phyloP scores from a whole-genome alignment of 345 rosid species.

The Ceriops tagal region DNA sequence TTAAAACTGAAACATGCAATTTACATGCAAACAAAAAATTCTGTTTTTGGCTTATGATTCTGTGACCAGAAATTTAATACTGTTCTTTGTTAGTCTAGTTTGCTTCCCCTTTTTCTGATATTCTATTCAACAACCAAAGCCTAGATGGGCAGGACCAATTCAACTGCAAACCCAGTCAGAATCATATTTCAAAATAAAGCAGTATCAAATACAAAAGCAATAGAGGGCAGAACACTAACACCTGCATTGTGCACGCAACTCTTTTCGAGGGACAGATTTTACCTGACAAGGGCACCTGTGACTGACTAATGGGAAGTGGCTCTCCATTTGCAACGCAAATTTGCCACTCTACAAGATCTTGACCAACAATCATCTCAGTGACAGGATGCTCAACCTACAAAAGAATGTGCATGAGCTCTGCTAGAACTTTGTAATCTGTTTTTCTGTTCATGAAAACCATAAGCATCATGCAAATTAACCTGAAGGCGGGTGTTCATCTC shows the following conservation, averaged over 20 bases:
- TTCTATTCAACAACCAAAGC: neutral
- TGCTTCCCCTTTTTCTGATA: neutral
- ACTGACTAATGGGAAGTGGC: slow-evolving; percentile 71
- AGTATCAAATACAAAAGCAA: neutral
- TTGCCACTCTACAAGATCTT: slow-evolving; percentile 99
- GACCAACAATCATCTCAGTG: slow-evolving; percentile 94
- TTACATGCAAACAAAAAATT: too few species aligned
- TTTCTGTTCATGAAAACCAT: slow-evolving; percentile 7
- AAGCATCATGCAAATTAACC: slow-evolving; percentile 37
- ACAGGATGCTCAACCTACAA: slow-evolving; percentile 95
- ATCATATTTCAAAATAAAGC: slow-evolving; percentile 8
- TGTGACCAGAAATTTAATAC: neutral
- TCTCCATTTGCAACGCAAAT: slow-evolving; percentile 87
- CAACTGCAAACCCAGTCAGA: neutral
- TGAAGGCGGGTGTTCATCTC: slow-evolving; percentile 97
- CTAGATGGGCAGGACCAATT: neutral
- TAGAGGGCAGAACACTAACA: neutral
- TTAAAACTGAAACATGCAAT: too few species aligned
- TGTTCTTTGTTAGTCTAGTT: neutral
- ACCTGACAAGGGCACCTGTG: slow-evolving; percentile 80
- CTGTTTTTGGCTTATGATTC: too few species aligned
- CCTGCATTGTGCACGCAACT: neutral
- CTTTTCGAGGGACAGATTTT: slow-evolving; percentile 3
- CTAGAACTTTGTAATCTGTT: slow-evolving; percentile 13
- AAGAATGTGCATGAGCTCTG: slow-evolving; percentile 18